Base-by-base conservation (phyloP, 148 eudicot species). In the Dianthus caryophyllus region DNA sequence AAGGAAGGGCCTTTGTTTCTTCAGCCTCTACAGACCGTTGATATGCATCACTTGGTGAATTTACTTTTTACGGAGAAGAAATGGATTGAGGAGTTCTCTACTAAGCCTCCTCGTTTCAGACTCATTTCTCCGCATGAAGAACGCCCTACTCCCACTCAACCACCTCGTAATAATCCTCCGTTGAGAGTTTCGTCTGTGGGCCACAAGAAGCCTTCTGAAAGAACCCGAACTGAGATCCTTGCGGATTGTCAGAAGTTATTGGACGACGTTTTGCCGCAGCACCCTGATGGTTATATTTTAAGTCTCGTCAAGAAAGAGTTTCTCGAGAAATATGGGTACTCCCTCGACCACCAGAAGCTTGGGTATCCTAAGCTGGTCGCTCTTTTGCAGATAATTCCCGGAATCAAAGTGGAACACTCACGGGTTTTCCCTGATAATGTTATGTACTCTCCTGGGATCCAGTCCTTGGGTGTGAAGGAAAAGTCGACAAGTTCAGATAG, bases 221-320 rank as follows among this genome's bases (percentile, higher is more conserved):
- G 78, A 64, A 70, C 85, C 49, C 84, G 84, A 77, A 73, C 39
- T 66, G 86, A 90, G 68, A 77, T 90, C 53, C 57, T 95, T 54
- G 73, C 73, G 0, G 97, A 94, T 72, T 88, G 96, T 78, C 80
- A 82, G 78, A 86, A 78, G 64, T 85, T 95, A 60, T 80, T 87
- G 70, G 83, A 85, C 65, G 76, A 82, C 39, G 76, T 88, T 73
- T 76, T 83, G 36, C 39, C 77, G 61, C 80, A 75, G 68, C 7
- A 75, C 65, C 96, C 96, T 13, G 82, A 81, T 66, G 99, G 96
- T 22, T 78, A 78, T 64, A 78, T 78, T 54, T 61, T 85, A 41
- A 69, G 77, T 25, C 15, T 21, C 43, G 85, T 95, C 72, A 83
- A 82, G 67, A 77, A 65, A 29, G 50, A 64, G 22, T 95, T 95